These are phyloP conservation scores for Xerophyta viscosa DNA, from an alignment of 106 monocot genomes.

Conservation along the genomic window DNA sequence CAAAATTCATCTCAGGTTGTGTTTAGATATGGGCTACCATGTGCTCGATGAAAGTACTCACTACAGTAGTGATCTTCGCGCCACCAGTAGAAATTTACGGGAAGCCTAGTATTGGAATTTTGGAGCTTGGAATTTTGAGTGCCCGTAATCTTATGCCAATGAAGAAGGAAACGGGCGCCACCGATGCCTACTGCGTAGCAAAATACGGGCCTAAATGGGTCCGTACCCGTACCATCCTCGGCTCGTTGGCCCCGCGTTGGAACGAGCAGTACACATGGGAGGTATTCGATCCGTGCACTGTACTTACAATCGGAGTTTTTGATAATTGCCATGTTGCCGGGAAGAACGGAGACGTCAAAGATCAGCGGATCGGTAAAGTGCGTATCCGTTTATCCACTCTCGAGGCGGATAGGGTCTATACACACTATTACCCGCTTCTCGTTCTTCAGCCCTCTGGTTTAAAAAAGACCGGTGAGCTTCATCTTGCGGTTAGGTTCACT, in stretches of 20 bases:
- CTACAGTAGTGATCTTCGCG: constrained; percentile 84
- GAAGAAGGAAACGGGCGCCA: constrained; percentile 15
- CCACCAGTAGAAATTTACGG: constrained; percentile 37
- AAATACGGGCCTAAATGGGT: constrained; percentile 21
- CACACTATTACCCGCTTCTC: constrained; percentile 11
- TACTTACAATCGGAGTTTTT: constrained; percentile 13
- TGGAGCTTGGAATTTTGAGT: constrained; percentile 37
- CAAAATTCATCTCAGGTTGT: constrained; percentile 73
- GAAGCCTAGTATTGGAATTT: constrained; percentile 31
- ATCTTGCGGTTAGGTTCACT: constrained; percentile 15
- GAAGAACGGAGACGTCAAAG: not conserved
- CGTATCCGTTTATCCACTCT: constrained; percentile 10
- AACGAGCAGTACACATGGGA: constrained; percentile 23
- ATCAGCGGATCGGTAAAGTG: constrained; percentile 11
- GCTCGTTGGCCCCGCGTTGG: constrained; percentile 5
- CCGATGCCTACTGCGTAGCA: constrained; percentile 15
- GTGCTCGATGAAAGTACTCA: constrained; percentile 88
- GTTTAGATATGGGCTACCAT: constrained; percentile 73
- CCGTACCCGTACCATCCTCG: constrained; percentile 6
- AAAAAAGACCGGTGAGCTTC: constrained; percentile 14
- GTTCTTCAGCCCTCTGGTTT: constrained; percentile 7
- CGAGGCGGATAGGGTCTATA: constrained; percentile 7
- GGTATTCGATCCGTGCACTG: constrained; percentile 18
- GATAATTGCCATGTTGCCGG: constrained; percentile 5
- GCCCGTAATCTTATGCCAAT: constrained; percentile 23